Conservation (phyloP, 2,329 filamentous ascomycete species). For the Huntiella abstrusa region DNA sequence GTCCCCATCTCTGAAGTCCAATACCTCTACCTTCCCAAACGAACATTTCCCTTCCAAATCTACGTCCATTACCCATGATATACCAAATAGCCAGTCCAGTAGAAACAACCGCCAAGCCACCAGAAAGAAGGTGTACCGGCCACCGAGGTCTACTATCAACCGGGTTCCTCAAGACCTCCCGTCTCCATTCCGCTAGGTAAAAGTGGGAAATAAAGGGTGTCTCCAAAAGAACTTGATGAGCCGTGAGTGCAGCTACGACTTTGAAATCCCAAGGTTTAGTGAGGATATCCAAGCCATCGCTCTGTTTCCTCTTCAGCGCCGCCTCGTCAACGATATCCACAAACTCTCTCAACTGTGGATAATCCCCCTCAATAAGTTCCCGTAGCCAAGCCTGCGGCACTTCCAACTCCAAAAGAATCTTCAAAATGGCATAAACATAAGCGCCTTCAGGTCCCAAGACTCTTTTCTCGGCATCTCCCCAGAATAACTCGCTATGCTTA, state of each 20-base stretch:
- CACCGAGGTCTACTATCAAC: background rate
- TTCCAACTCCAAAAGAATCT: slow-evolving; percentile 41
- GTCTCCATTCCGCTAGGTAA: slow-evolving; percentile 17
- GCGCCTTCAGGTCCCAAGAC: slow-evolving; percentile 43
- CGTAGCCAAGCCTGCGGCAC: slow-evolving; percentile 28
- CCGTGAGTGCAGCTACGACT: slow-evolving; percentile 17
- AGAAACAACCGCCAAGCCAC: slow-evolving; percentile 15
- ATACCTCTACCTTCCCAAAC: too few relatives aligned
- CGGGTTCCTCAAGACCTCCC: slow-evolving; percentile 13
- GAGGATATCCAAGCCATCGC: background rate
- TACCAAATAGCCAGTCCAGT: too few relatives aligned
- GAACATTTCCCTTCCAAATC: too few relatives aligned
- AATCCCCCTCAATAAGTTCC: slow-evolving; percentile 15
- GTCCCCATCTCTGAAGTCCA: slow-evolving; percentile 20
- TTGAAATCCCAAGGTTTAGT: background rate
- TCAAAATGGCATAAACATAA: slow-evolving; percentile 60
- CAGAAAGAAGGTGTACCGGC: slow-evolving; percentile 12
- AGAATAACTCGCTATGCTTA: slow-evolving; percentile 12
- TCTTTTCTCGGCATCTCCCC: slow-evolving; percentile 6
- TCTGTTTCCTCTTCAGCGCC: background rate
- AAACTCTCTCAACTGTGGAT: slow-evolving; percentile 14
- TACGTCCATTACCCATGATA: too few relatives aligned
- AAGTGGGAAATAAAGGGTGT: slow-evolving; percentile 17
- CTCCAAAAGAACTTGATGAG: slow-evolving; percentile 18
- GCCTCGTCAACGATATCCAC: slow-evolving; percentile 2